A percentile compares a stretch with the other conserved stretches of the same genome.
Evolutionary conservation across 352 stramenopile genomes (phyloP).

Genomic region (Aphanomyces invadans): DNA sequence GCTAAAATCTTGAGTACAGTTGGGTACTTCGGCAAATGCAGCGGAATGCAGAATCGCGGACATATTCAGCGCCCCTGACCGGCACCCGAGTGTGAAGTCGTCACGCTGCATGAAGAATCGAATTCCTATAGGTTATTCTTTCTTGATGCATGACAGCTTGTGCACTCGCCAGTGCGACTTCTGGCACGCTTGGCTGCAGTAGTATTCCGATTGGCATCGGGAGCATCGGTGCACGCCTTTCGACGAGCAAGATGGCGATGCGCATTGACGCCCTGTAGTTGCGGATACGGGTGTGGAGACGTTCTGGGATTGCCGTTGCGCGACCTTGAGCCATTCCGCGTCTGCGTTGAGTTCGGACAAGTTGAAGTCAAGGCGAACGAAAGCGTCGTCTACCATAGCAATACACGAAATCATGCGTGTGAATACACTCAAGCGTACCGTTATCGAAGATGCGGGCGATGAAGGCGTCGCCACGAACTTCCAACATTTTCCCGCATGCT

Average conservation of each 20-base stretch:
- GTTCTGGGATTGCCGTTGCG: slow-evolving; percentile 39
- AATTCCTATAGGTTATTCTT: too few species aligned
- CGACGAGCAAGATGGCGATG: slow-evolving; percentile 56
- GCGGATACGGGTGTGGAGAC: slow-evolving; percentile 30
- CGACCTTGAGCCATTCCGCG: slow-evolving; percentile 59
- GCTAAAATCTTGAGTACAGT: too few species aligned
- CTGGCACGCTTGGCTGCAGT: slow-evolving; percentile 77
- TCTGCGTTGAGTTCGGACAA: slow-evolving; percentile 52
- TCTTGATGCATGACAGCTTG: slow-evolving; percentile 47
- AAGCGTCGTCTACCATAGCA: slow-evolving; percentile 57
- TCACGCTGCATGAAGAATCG: too few species aligned
- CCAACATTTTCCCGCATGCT: slow-evolving; percentile 70
- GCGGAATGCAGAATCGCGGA: too few species aligned
- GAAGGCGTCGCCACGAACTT: slow-evolving; percentile 82
- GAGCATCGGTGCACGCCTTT: slow-evolving; percentile 67
- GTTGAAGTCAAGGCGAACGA: slow-evolving; percentile 74
- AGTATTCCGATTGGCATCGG: slow-evolving; percentile 77
- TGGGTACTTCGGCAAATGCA: too few species aligned
- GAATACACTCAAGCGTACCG: slow-evolving; percentile 32
- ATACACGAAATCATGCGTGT: too few species aligned
- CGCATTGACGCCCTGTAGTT: slow-evolving; percentile 37
- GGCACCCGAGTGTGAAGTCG: too few species aligned
- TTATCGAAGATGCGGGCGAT: slow-evolving; percentile 85
- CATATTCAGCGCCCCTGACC: too few species aligned
- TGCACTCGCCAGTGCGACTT: slow-evolving; percentile 79